These are phyloP conservation scores for Colletotrichum karsti DNA, from an alignment of 2,329 filamentous ascomycete species.

Conservation along the genomic window DNA sequence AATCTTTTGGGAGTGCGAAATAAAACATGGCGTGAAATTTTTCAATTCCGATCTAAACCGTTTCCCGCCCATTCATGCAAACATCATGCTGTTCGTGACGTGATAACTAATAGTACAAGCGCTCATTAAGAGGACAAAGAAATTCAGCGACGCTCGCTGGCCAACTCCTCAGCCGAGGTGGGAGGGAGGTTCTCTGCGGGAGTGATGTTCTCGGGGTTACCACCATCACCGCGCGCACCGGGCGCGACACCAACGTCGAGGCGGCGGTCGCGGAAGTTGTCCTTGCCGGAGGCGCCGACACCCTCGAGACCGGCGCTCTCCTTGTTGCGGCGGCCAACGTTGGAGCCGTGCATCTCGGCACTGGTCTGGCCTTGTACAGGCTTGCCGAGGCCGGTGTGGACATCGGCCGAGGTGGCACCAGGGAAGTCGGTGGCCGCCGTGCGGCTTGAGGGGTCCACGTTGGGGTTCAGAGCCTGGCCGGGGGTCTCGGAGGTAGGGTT, in stretches of 20 bases:
- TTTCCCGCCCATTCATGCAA: background rate
- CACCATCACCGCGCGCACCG: conserved; percentile 28
- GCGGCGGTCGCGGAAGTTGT: conserved; percentile 38
- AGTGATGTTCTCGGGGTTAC: conserved; percentile 31
- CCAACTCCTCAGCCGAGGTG: conserved; percentile 35
- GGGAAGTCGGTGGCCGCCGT: conserved; percentile 45
- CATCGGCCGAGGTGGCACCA: conserved; percentile 53
- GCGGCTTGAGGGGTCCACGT: conserved; percentile 35
- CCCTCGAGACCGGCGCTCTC: conserved; percentile 49
- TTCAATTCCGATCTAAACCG: background rate
- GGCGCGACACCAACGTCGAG: conserved; percentile 40
- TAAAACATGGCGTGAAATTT: background rate
- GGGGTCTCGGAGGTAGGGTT: conserved; percentile 44
- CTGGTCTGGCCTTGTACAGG: conserved; percentile 52
- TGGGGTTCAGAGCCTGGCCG: conserved; percentile 41
- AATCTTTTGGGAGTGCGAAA: background rate
- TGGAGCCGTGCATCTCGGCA: conserved; percentile 48
- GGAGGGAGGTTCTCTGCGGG: conserved; percentile 36
- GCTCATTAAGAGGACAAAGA: background rate
- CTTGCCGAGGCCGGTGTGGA: conserved; percentile 53
- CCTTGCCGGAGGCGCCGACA: conserved; percentile 40
- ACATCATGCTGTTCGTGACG: background rate
- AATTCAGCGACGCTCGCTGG: conserved; percentile 27
- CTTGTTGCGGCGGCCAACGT: conserved; percentile 39
- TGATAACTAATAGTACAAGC: conserved; percentile 6